Evolutionary conservation across 2,329 filamentous ascomycete genomes (phyloP), one percentile per base, ranked within the genome.

Genomic region (Sporothrix humicola): DNA sequence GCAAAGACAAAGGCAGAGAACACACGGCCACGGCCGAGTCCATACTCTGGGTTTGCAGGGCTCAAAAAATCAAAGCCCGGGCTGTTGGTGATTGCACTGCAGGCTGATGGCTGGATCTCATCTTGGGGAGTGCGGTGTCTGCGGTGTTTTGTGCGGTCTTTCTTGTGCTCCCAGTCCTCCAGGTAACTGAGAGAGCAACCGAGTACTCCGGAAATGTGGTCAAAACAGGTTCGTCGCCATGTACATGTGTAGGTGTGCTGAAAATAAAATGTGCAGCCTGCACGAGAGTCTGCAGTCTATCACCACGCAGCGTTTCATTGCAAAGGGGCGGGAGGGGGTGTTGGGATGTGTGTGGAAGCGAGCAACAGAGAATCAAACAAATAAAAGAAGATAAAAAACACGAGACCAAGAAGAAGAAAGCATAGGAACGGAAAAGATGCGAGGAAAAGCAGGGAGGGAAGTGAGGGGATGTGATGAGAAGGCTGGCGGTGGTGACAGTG

Each of bases 1-100:
- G n/a, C 20, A 26, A 17, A 23, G 31, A 7, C 1, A 37, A 37
- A 37, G 31, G 20, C 61, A 66, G 12, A 66, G 61, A 20, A 66
- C 59, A 46, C 42, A 56, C 52, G 52, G 20, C 42, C 42, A 7
- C n/a, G 5, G 61, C 46, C n/a, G 9, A 44, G 42, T 1, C n/a
- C 61, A 7, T 20, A 10, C 20, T 20, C 23, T 26, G 12, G 12
- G 42, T 20, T 26, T 4, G 9, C 52, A 56, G 20, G 31, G 31
- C 31, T 37, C 3, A 3, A 37, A 20, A 26, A 10, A 48, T 44
- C n/a, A 48, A 48, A 26, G 42, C 42, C 42, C 9, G 13, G 12
- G 42, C 42, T 66, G 61, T 48, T 48, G 61, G 59, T 26, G 42
- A 66, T 48, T 46, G 42, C 61, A 46, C 42, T 48, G 61, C 61